Percentiles rank a stretch among this genome's conserved stretches.
Evolutionary conservation across 352 stramenopile genomes (phyloP).

Genomic region (Pythium chondricola): DNA sequence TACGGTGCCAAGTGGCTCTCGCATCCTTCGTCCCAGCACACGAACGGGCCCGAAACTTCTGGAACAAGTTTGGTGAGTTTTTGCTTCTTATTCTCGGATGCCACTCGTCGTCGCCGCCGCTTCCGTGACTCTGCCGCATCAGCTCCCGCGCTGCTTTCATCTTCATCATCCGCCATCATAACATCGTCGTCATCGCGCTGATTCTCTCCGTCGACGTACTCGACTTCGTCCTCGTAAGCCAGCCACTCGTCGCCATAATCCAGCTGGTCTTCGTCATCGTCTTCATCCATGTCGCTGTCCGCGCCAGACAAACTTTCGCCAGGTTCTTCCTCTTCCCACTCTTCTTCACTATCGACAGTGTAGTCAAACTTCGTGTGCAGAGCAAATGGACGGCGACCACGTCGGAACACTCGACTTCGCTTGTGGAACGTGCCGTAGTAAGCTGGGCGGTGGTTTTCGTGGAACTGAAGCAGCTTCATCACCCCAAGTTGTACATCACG

Average conservation of each 20-base stretch:
- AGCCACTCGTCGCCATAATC: constrained; percentile 85
- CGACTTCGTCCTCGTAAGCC: constrained; percentile 83
- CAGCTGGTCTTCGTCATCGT: constrained; percentile 73
- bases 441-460: constrained; percentile 76
- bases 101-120: constrained; percentile 26
- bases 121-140: constrained; percentile 31
- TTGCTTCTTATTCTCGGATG: constrained; percentile 33
- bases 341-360: constrained; percentile 76
- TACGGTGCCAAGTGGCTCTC: constrained; percentile 10
- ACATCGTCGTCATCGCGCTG: constrained; percentile 30
- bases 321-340: constrained; percentile 86
- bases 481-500: constrained; percentile 55
- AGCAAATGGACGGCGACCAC: constrained; percentile 56
- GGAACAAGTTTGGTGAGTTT: constrained; percentile 68
- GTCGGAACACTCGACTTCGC: constrained; percentile 42
- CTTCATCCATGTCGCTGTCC: constrained; percentile 59
- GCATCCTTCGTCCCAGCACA: constrained; percentile 8
- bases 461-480: constrained; percentile 85
- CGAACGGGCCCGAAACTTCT: constrained; percentile 51
- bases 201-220: constrained; percentile 50
- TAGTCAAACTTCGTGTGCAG: constrained; percentile 71
- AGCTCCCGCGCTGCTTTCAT: constrained; percentile 4
- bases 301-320: constrained; percentile 75
- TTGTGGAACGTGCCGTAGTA: constrained; percentile 77
- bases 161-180: constrained; percentile 13